These are phyloP conservation scores for Ceratobasidium sp. DNA, from an alignment of 1,284 basidiomycete species.

Conservation along the genomic window DNA sequence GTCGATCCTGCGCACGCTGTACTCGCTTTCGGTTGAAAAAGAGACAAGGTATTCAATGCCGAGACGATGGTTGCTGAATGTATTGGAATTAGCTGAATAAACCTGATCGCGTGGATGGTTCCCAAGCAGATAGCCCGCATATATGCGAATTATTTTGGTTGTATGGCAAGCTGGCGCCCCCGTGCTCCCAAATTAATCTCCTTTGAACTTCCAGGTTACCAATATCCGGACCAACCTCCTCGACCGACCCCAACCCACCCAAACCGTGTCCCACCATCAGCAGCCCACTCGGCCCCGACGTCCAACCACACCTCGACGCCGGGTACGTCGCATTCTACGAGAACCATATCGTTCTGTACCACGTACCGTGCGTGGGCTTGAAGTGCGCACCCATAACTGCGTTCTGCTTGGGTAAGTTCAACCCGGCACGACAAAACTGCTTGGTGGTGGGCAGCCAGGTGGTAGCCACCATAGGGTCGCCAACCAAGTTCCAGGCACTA, in stretches of 20 bases:
- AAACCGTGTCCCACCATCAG: slow-evolving; percentile 35
- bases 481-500: too few species aligned
- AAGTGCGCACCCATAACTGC: too few species aligned
- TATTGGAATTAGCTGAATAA: slow-evolving; percentile 21
- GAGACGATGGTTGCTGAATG: not conserved
- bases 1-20: slow-evolving; percentile 36
- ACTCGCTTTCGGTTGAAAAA: slow-evolving; percentile 22
- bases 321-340: slow-evolving; percentile 71
- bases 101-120: slow-evolving; percentile 19
- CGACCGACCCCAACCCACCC: not conserved
- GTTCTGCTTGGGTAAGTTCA: too few species aligned
- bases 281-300: slow-evolving; percentile 66
- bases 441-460: too few species aligned
- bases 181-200: not conserved
- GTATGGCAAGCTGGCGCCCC: not conserved
- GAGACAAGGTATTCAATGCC: slow-evolving; percentile 29
- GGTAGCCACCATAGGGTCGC: too few species aligned
- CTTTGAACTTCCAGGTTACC: not conserved
- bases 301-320: slow-evolving; percentile 63
- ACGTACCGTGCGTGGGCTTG: too few species aligned
- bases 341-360: slow-evolving; percentile 48
- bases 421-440: too few species aligned
- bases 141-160: not conserved
- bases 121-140: not conserved
- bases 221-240: slow-evolving; percentile 4